These are phyloP conservation scores for Carallia brachiata DNA, from an alignment of 345 rosid species.

Conservation along the genomic window DNA sequence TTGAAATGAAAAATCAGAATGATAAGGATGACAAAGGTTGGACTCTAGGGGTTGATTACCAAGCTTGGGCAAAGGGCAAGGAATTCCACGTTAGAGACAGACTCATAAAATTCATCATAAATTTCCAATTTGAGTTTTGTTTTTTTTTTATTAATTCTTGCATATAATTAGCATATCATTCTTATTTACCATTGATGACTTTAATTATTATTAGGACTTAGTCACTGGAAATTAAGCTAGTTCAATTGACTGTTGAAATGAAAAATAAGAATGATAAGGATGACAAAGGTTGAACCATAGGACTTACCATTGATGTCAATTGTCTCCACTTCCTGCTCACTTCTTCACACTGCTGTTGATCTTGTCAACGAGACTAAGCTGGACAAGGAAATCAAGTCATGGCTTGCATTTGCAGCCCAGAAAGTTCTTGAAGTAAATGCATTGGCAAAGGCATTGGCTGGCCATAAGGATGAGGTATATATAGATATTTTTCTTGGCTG, in stretches of 20 bases:
- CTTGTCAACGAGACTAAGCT: slow-evolving; percentile 85
- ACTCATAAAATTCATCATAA: slow-evolving; percentile 12
- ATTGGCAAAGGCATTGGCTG: slow-evolving; percentile 85
- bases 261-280: neutral
- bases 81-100: slow-evolving; percentile 33
- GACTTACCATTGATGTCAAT: slow-evolving; percentile 5
- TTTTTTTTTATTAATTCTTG: too few species aligned
- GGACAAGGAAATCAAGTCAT: slow-evolving; percentile 81
- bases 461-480: slow-evolving; percentile 78
- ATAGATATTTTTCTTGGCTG: neutral
- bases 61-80: slow-evolving; percentile 29
- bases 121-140: too few species aligned
- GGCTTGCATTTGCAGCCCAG: slow-evolving; percentile 99
- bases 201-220: neutral
- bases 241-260: neutral
- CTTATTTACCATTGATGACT: neutral
- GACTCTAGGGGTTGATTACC: slow-evolving; percentile 31
- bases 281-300: too few species aligned
- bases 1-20: slow-evolving; percentile 10
- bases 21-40: slow-evolving; percentile 35
- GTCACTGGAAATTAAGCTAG: too few species aligned
- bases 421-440: slow-evolving; percentile 93
- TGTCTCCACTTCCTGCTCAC: slow-evolving; percentile 95
- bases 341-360: slow-evolving; percentile 95
- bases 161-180: too few species aligned